Conservation (phyloP, 306 rosid genomes). For the Ormosia emarginata region DNA sequence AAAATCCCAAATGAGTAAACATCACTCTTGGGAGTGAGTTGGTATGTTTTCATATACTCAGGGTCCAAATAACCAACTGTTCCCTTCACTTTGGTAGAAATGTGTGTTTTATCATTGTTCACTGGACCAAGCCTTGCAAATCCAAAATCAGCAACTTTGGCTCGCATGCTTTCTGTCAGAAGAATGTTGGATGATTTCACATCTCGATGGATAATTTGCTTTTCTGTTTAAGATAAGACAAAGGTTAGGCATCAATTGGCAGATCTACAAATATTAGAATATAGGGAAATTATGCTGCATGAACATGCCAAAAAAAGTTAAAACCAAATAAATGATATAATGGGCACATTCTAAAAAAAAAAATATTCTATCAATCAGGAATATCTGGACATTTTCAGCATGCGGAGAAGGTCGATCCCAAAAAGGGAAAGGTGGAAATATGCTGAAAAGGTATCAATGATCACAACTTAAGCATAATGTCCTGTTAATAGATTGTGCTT, state of each 20-base stretch:
- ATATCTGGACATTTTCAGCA: background rate
- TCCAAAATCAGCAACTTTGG: constrained; percentile 97
- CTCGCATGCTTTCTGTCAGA: constrained; percentile 94
- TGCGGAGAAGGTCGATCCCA: background rate
- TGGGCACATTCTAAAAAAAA: background rate
- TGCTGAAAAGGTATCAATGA: background rate
- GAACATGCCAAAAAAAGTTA: background rate
- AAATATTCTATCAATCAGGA: background rate
- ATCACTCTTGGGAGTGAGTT: constrained; percentile 92
- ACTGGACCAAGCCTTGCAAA: constrained; percentile 90
- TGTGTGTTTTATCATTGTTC: constrained; percentile 73
- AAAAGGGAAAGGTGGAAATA: background rate
- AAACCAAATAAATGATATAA: background rate
- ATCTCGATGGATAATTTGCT: constrained; percentile 91
- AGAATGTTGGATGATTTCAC: constrained; percentile 98
- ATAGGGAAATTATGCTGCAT: background rate
- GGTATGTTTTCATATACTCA: constrained; percentile 93
- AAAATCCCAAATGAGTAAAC: constrained; percentile 94
- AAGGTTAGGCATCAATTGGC: constrained; percentile 19
- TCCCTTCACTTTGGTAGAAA: constrained; percentile 98
- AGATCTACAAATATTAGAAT: constrained; percentile 6
- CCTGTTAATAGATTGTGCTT: background rate
- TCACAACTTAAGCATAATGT: background rate
- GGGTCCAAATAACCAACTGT: constrained; percentile 99
- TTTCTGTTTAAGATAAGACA: constrained; percentile 57